These are phyloP conservation scores for Murraya paniculata DNA, from an alignment of 345 rosid species.

Conservation along the genomic window DNA sequence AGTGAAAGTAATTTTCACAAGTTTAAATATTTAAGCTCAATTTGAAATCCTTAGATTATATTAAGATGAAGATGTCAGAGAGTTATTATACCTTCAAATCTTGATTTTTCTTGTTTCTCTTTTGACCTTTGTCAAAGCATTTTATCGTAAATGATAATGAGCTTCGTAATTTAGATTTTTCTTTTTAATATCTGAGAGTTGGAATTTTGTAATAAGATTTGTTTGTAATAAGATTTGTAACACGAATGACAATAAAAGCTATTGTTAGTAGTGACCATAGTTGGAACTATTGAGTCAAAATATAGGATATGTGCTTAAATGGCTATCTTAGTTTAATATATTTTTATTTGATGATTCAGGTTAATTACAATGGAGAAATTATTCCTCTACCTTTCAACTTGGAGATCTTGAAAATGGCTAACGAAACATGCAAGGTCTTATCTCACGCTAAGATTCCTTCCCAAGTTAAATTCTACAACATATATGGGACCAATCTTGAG, in stretches of 20 bases:
- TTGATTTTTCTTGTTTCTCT: background rate
- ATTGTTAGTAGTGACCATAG: background rate
- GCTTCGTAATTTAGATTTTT: background rate
- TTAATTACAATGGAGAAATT: conserved; percentile 52
- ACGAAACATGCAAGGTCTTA: conserved; percentile 56
- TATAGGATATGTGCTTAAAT: conserved; percentile 6
- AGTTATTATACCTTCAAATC: background rate
- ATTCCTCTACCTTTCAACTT: conserved; percentile 79
- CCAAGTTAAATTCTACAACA: conserved; percentile 85
- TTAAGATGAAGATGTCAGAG: background rate
- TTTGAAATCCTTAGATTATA: background rate
- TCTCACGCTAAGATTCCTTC: conserved; percentile 69
- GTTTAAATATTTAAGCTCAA: background rate
- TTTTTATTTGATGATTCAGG: conserved; percentile 32
- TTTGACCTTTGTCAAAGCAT: background rate
- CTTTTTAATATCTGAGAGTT: background rate
- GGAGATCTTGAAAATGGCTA: conserved; percentile 87
- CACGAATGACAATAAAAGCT: background rate
- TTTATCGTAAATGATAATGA: background rate
- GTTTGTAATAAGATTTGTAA: background rate
- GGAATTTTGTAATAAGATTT: background rate
- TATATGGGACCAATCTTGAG: conserved; percentile 77
- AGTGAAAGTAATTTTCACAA: background rate
- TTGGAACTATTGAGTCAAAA: background rate
- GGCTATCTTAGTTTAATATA: conserved; percentile 2